Conservation (phyloP, 768 basidiomycete species). For the Clitopilus passeckerianus region DNA sequence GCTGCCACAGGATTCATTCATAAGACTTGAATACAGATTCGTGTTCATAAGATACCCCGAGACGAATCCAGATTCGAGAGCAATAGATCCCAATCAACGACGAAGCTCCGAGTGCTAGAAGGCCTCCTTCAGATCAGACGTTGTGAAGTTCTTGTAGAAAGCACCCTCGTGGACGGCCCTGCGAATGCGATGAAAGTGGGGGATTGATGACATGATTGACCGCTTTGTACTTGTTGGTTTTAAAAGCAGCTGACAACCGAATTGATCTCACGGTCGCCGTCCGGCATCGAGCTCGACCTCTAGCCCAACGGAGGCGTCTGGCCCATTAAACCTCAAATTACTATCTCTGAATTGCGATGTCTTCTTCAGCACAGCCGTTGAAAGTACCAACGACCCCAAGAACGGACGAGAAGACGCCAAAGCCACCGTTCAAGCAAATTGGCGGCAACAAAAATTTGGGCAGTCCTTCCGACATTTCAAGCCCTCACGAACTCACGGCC, state of each 20-base stretch:
- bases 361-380: conserved; percentile 59
- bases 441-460: conserved; percentile 25
- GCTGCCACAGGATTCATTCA: neutral
- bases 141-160: no score
- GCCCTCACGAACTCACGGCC: conserved; percentile 90
- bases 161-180: no score
- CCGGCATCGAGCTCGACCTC: no score
- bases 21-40: neutral
- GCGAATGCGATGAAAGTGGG: no score
- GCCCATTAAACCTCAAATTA: no score
- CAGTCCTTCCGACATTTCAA: conserved; percentile 66
- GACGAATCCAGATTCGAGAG: neutral
- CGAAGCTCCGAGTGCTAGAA: no score
- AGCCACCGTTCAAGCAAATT: conserved; percentile 35
- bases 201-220: no score
- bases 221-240: no score
- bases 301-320: no score
- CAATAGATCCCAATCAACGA: neutral
- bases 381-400: conserved; percentile 62
- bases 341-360: conserved; percentile 16
- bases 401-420: conserved; percentile 47
- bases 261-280: no score
- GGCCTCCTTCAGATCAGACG: no score
- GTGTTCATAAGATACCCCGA: neutral
- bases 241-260: no score